Conservation (phyloP, 805 yeast species). For the Starmerella sirachaensis region DNA sequence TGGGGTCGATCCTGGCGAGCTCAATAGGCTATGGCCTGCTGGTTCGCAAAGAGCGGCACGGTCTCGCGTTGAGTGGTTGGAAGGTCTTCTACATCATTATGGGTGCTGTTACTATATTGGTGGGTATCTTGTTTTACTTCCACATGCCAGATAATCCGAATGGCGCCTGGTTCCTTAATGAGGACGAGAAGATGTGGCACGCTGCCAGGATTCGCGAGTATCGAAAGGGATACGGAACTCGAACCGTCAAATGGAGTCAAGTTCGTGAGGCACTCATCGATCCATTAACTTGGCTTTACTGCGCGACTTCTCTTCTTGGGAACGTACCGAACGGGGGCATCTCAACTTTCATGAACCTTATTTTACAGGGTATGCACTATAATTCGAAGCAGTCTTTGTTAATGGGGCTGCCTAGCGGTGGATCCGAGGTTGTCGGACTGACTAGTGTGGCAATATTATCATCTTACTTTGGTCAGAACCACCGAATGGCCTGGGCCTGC, state of each 20-base stretch:
- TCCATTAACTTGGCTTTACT: conserved; percentile 38
- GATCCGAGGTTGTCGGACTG: conserved; percentile 29
- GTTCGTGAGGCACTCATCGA: conserved; percentile 42
- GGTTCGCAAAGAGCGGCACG: conserved; percentile 8
- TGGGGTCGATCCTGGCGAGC: conserved; percentile 31
- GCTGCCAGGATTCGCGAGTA: conserved; percentile 43
- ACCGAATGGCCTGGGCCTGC: conserved; percentile 13
- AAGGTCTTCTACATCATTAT: conserved; percentile 45
- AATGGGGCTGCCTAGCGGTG: conserved; percentile 36
- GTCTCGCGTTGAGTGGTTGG: conserved; percentile 39
- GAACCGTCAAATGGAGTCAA: conserved; percentile 43
- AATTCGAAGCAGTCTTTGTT: conserved; percentile 32
- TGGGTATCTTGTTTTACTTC: conserved; percentile 38
- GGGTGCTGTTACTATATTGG: conserved; percentile 45
- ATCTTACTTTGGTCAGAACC: conserved; percentile 1
- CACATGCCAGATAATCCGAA: conserved; percentile 49
- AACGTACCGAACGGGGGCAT: conserved; percentile 47
- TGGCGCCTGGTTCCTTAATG: conserved; percentile 27
- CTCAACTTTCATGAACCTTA: conserved; percentile 37
- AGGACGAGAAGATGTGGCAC: conserved; percentile 37
- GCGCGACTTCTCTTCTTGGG: conserved; percentile 32
- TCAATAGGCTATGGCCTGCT: conserved; percentile 22
- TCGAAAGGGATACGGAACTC: conserved; percentile 49
- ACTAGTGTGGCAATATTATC: conserved; percentile 9
- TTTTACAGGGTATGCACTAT: conserved; percentile 37